Percentiles rank a stretch among this genome's conserved stretches.
phyloP scores from a whole-genome alignment of 1,139 yeast genomes.

The Candida sp. region DNA sequence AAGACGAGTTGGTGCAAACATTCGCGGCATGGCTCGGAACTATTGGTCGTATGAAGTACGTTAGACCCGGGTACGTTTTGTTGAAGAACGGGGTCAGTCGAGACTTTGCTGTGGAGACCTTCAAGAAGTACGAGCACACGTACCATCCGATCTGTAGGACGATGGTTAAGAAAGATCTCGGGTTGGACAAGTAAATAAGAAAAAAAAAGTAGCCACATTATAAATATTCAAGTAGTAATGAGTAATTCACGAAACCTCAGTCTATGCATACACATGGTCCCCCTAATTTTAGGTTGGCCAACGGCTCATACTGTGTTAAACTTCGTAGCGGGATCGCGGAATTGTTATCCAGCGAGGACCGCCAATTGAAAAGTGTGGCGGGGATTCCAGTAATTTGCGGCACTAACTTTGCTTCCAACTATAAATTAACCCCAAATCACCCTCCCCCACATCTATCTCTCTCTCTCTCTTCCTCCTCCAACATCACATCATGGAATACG shows the following conservation, averaged over 20 bases:
- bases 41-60: constrained; percentile 49
- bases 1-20: constrained; percentile 20
- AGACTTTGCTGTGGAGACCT: constrained; percentile 33
- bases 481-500: constrained; percentile 28
- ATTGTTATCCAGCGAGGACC: neutral
- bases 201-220: neutral
- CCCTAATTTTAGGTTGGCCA: no score
- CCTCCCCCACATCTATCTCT: neutral
- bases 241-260: no score
- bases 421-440: no score
- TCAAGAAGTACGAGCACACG: constrained; percentile 23
- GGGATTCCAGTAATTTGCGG: neutral
- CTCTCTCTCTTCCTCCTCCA: neutral
- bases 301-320: no score
- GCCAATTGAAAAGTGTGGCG: neutral
- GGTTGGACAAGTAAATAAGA: constrained; percentile 8
- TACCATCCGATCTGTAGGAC: constrained; percentile 47
- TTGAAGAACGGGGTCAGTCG: constrained; percentile 29
- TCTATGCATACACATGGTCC: no score
- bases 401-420: no score
- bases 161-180: constrained; percentile 41
- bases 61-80: constrained; percentile 43
- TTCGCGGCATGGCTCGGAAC: constrained; percentile 45
- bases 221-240: no score
- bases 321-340: no score